Percentiles rank a stretch among this genome's conserved stretches.
Evolutionary conservation across 495 filamentous ascomycete genomes (phyloP).

Genomic region (Endocarpon pusillum): DNA sequence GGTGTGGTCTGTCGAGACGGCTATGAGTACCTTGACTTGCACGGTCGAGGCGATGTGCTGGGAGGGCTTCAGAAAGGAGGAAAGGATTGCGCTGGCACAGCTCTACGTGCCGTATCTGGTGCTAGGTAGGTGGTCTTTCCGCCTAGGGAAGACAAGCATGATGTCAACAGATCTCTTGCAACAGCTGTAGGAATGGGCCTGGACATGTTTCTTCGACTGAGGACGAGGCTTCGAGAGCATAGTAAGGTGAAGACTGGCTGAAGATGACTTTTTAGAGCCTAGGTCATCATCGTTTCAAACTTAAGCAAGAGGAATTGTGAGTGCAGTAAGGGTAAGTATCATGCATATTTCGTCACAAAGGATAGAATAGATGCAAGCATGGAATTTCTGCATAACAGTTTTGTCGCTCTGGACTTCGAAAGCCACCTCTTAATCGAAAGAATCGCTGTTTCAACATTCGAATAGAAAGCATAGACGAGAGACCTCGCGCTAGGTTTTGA

Average conservation of each 20-base stretch:
- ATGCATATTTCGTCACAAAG: too few species aligned
- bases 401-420: too few species aligned
- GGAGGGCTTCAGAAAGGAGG: slow-evolving; percentile 24
- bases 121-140: slow-evolving; percentile 32
- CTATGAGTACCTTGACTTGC: slow-evolving; percentile 44
- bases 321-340: too few species aligned
- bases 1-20: slow-evolving; percentile 38
- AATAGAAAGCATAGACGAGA: too few species aligned
- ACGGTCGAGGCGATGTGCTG: slow-evolving; percentile 27
- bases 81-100: slow-evolving; percentile 30
- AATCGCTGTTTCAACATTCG: too few species aligned
- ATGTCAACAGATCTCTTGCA: background rate
- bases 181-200: slow-evolving; percentile 26
- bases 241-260: background rate
- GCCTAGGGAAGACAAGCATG: background rate
- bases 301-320: too few species aligned
- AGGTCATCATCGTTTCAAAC: too few species aligned
- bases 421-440: too few species aligned
- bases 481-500: too few species aligned
- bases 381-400: too few species aligned
- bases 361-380: too few species aligned
- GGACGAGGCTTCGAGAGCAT: background rate
- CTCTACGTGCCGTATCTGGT: slow-evolving; percentile 46
- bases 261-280: too few species aligned
- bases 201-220: slow-evolving; percentile 23